Percentiles rank a stretch among this genome's conserved stretches.
Evolutionary conservation across 768 basidiomycete genomes (phyloP).

Genomic region (Suillus placidus): DNA sequence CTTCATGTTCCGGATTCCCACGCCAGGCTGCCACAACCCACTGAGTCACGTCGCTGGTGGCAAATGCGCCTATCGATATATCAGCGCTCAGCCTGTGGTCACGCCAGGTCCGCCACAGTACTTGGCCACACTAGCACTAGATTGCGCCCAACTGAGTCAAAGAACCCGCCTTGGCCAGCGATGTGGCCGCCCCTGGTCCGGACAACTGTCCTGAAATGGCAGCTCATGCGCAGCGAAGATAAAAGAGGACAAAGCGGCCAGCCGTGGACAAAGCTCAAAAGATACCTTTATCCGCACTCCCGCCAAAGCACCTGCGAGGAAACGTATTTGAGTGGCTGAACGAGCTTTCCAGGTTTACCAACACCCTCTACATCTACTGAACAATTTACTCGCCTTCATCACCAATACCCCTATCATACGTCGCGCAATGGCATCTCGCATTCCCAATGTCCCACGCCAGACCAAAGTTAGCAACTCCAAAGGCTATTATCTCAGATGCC

Average conservation of each 20-base stretch:
- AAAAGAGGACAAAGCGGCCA: conserved; percentile 26
- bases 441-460: conserved; percentile 6
- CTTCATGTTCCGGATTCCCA: neutral
- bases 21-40: neutral
- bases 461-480: neutral
- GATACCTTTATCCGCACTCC: conserved; percentile 12
- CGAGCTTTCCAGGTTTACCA: neutral
- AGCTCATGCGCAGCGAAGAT: conserved; percentile 7
- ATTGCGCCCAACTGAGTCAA: conserved; percentile 25
- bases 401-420: neutral
- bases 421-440: conserved; percentile 13
- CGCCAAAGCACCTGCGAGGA: conserved; percentile 21
- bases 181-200: conserved; percentile 18
- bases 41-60: neutral
- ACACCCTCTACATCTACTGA: conserved; percentile 2
- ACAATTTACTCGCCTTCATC: neutral
- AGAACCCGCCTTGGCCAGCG: neutral
- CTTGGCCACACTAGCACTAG: neutral
- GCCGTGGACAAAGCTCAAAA: conserved; percentile 20
- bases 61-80: neutral
- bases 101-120: neutral
- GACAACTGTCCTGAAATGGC: conserved; percentile 25
- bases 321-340: conserved; percentile 28
- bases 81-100: neutral
- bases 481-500: conserved; percentile 13